phyloP scores from a whole-genome alignment of 352 stramenopile genomes.

The Labyrinthula sp. region DNA sequence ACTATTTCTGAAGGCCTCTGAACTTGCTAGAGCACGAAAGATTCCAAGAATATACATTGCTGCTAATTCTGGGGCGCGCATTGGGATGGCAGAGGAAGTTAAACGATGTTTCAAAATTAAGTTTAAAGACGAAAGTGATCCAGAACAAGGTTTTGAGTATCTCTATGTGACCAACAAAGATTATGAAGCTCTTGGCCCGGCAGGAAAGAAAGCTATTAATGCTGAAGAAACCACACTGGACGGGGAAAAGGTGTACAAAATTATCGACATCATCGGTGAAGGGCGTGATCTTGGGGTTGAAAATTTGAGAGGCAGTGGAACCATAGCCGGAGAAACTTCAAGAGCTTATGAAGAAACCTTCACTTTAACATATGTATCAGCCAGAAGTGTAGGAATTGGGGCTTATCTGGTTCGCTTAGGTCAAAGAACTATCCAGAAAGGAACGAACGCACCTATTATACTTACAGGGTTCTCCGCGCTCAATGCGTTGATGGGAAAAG shows the following conservation, averaged over 20 bases:
- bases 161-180: slow-evolving; percentile 81
- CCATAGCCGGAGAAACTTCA: slow-evolving; percentile 96
- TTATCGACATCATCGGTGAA: slow-evolving; percentile 90
- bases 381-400: slow-evolving; percentile 94
- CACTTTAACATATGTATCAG: slow-evolving; percentile 95
- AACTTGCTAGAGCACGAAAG: slow-evolving; percentile 66
- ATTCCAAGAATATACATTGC: slow-evolving; percentile 94
- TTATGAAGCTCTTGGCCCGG: slow-evolving; percentile 66
- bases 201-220: slow-evolving; percentile 45
- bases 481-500: slow-evolving; percentile 98
- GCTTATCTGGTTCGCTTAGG: slow-evolving; percentile 96
- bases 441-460: slow-evolving; percentile 87
- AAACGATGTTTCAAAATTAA: slow-evolving; percentile 83
- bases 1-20: slow-evolving; percentile 90
- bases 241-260: slow-evolving; percentile 64
- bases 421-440: slow-evolving; percentile 97
- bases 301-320: slow-evolving; percentile 91
- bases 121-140: slow-evolving; percentile 84
- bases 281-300: slow-evolving; percentile 95
- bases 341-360: slow-evolving; percentile 95
- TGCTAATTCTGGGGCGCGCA: slow-evolving; percentile 91
- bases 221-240: slow-evolving; percentile 41
- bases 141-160: slow-evolving; percentile 93
- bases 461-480: slow-evolving; percentile 98
- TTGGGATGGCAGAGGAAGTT: slow-evolving; percentile 91